phyloP scores from a whole-genome alignment of 1,139 yeast species.

The Pneumocystis jirovecii region DNA sequence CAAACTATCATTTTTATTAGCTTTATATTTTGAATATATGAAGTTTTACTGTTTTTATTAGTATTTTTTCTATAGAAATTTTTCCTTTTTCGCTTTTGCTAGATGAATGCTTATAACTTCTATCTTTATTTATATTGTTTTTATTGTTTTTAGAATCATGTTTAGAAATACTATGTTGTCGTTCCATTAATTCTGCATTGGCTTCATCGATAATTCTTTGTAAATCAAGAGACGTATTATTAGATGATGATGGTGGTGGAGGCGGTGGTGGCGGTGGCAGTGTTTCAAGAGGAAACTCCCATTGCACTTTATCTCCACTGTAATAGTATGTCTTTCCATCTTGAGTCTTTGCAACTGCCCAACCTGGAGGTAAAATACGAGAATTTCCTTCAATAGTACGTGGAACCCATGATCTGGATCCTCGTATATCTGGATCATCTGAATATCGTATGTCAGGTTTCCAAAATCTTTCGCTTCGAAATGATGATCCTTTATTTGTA shows the following conservation, averaged over 20 bases:
- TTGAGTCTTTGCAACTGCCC: constrained; percentile 24
- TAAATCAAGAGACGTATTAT: constrained; percentile 18
- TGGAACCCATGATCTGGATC: not conserved
- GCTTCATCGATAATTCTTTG: constrained; percentile 33
- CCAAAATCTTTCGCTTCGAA: constrained; percentile 3
- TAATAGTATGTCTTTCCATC: constrained; percentile 36
- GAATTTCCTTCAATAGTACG: not conserved
- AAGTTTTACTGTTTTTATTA: not conserved
- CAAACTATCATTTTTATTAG: constrained; percentile 30
- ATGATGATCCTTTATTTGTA: constrained; percentile 1
- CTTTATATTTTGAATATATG: not conserved
- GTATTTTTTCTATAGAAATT: not conserved
- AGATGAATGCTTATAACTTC: constrained; percentile 15
- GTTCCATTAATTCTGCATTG: constrained; percentile 19
- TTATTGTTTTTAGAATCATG: constrained; percentile 14
- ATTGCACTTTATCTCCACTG: constrained; percentile 38
- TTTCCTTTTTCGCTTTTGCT: constrained; percentile 14
- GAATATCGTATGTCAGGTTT: not conserved
- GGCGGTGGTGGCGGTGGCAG: constrained; percentile 9
- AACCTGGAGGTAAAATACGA: constrained; percentile 25
- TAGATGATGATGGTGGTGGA: constrained; percentile 7
- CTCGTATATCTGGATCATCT: not conserved
- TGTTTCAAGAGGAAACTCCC: constrained; percentile 39
- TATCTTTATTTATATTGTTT: constrained; percentile 16
- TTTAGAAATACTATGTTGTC: constrained; percentile 15